A percentile compares a stretch with the other conserved stretches of the same genome.
Conservation (phyloP, 257 asterid genomes). For the Mentha longifolia region DNA sequence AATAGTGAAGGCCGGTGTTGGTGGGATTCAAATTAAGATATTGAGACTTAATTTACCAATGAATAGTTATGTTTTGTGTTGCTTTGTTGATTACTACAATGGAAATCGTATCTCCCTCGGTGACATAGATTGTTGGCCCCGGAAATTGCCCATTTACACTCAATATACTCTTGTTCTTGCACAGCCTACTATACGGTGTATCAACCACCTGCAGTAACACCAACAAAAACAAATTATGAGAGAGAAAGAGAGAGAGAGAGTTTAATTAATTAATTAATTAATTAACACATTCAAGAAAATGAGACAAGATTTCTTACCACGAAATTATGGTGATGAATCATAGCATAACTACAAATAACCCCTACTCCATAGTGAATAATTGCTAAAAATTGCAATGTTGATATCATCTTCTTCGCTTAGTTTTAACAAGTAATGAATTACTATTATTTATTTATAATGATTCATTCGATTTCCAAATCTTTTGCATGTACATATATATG, state of each 20-base stretch:
- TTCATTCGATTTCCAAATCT: too few relatives aligned
- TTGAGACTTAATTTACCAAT: slow-evolving; percentile 47
- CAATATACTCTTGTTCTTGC: slow-evolving; percentile 51
- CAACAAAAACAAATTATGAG: background rate
- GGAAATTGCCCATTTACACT: slow-evolving; percentile 62
- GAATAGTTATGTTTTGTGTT: slow-evolving; percentile 48
- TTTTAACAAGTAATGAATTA: background rate
- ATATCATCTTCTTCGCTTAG: background rate
- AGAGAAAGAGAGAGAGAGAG: background rate
- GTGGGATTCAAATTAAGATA: background rate
- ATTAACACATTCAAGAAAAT: too few relatives aligned
- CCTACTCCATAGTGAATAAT: slow-evolving; percentile 19
- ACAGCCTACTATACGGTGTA: slow-evolving; percentile 41
- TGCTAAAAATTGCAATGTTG: slow-evolving; percentile 27
- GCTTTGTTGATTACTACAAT: slow-evolving; percentile 42
- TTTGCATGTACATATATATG: background rate
- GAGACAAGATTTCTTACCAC: slow-evolving; percentile 26
- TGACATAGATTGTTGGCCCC: slow-evolving; percentile 47
- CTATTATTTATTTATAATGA: background rate
- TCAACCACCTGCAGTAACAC: slow-evolving; percentile 39
- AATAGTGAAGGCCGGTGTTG: background rate
- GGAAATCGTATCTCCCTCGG: slow-evolving; percentile 45
- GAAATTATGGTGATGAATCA: slow-evolving; percentile 29
- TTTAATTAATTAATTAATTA: too few relatives aligned
- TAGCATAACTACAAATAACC: slow-evolving; percentile 33